Percentiles rank a stretch among this genome's conserved stretches.
Conservation (phyloP, 2,329 filamentous ascomycete genomes). For the Colletotrichum simmondsii region DNA sequence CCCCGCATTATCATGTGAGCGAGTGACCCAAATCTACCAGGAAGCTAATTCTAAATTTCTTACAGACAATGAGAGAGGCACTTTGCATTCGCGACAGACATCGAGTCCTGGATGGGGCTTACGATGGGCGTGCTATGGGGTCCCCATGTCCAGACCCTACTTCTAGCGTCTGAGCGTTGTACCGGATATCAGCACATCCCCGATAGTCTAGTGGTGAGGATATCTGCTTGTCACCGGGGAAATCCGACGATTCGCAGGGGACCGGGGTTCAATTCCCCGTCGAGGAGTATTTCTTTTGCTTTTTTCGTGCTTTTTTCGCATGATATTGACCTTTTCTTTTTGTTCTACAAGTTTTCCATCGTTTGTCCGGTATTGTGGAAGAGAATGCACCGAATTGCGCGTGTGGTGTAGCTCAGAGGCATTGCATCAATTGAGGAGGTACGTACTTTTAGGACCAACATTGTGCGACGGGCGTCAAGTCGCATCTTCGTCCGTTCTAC, state of each 20-base stretch:
- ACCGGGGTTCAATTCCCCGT: constrained; percentile 35
- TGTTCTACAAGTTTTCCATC: neutral
- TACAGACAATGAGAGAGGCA: too few species aligned
- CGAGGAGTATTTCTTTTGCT: constrained; percentile 18
- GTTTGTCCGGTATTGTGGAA: neutral
- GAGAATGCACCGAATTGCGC: too few species aligned
- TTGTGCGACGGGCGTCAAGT: neutral
- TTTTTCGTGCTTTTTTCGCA: too few species aligned
- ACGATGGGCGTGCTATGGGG: neutral
- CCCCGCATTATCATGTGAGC: too few species aligned
- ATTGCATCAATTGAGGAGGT: too few species aligned
- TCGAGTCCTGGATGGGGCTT: neutral
- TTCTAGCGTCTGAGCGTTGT: too few species aligned
- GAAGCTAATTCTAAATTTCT: too few species aligned
- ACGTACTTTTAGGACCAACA: too few species aligned
- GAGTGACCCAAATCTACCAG: too few species aligned
- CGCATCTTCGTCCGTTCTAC: neutral
- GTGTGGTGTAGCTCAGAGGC: too few species aligned
- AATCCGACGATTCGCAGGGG: constrained; percentile 13
- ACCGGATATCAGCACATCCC: neutral
- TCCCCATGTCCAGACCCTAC: too few species aligned
- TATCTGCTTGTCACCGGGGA: constrained; percentile 28
- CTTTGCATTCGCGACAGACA: too few species aligned
- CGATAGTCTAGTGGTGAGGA: constrained; percentile 36
- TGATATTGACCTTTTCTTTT: accelerated